A percentile compares a stretch with the other conserved stretches of the same genome.
These are phyloP conservation scores for Trametes cubensis DNA, from an alignment of 768 basidiomycete genomes.

Conservation along the genomic window DNA sequence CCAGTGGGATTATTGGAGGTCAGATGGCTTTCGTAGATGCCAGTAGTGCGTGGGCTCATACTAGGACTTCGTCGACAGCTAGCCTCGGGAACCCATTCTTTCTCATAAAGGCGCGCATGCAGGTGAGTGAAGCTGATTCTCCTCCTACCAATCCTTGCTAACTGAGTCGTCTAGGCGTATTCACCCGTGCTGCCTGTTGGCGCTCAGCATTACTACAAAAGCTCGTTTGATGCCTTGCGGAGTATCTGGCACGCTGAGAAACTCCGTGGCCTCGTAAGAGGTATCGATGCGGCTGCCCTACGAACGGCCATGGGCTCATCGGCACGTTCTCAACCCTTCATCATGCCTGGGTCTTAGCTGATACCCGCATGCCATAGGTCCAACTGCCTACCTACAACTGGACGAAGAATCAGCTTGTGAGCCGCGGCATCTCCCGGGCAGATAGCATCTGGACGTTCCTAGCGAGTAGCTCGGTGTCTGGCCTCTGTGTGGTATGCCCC, in stretches of 20 bases:
- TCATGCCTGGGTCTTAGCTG: not conserved
- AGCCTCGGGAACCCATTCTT: conserved; percentile 88
- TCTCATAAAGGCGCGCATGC: conserved; percentile 97
- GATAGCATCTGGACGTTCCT: conserved; percentile 88
- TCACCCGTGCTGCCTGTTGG: conserved; percentile 94
- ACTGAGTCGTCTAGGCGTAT: conserved; percentile 63
- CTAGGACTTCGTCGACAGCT: conserved; percentile 42
- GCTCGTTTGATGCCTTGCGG: conserved; percentile 75
- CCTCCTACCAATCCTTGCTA: not conserved
- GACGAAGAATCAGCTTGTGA: conserved; percentile 80
- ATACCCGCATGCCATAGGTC: conserved; percentile 47
- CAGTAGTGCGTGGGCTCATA: not conserved
- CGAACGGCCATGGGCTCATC: conserved; percentile 95
- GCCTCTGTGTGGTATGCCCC: conserved; percentile 81
- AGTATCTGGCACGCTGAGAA: conserved; percentile 82
- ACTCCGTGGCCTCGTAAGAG: conserved; percentile 78
- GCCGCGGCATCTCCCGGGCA: conserved; percentile 66
- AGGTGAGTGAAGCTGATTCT: conserved; percentile 47
- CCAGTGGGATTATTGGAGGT: conserved; percentile 92
- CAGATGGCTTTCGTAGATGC: conserved; percentile 14
- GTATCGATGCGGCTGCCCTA: conserved; percentile 91
- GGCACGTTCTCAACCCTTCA: conserved; percentile 39
- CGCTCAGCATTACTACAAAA: conserved; percentile 90
- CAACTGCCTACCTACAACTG: conserved; percentile 97
- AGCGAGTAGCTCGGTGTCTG: conserved; percentile 85